phyloP scores from a whole-genome alignment of 768 basidiomycete species.

The Amanita subjunquillea region DNA sequence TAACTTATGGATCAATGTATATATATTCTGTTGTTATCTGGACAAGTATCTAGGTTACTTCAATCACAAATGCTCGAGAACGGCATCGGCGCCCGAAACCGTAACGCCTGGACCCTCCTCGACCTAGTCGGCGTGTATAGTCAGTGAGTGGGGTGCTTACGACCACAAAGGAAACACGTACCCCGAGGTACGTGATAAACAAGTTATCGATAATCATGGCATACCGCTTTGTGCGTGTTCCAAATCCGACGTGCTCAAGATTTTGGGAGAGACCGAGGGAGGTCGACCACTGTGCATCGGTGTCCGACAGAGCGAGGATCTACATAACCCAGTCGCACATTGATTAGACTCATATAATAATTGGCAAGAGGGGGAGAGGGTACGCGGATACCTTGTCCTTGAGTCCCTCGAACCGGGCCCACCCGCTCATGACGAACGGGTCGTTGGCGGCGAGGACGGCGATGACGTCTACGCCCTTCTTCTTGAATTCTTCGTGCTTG shows the following conservation, averaged over 20 bases:
- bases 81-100: slow-evolving; percentile 47
- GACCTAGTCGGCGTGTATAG: slow-evolving; percentile 21
- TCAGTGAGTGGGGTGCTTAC: not conserved
- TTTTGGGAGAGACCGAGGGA: slow-evolving; percentile 46
- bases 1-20: not conserved
- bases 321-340: slow-evolving; percentile 11
- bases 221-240: slow-evolving; percentile 50
- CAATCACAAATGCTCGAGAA: slow-evolving; percentile 32
- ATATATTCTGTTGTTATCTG: not conserved
- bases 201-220: slow-evolving; percentile 62
- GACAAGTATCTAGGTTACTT: too few relatives aligned
- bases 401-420: slow-evolving; percentile 45
- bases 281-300: slow-evolving; percentile 43
- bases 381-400: slow-evolving; percentile 48
- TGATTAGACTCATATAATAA: too few relatives aligned
- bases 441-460: slow-evolving; percentile 77
- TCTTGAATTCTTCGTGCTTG: slow-evolving; percentile 65
- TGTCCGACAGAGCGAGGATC: slow-evolving; percentile 54
- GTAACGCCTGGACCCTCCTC: slow-evolving; percentile 40
- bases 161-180: slow-evolving; percentile 10
- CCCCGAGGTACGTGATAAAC: slow-evolving; percentile 56
- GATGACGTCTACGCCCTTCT: slow-evolving; percentile 66
- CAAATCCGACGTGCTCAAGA: slow-evolving; percentile 36
- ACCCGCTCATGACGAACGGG: slow-evolving; percentile 62
- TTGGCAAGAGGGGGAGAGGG: too few relatives aligned